phyloP scores from a whole-genome alignment of 2,329 filamentous ascomycete genomes.

The Pseudopithomyces chartarum region DNA sequence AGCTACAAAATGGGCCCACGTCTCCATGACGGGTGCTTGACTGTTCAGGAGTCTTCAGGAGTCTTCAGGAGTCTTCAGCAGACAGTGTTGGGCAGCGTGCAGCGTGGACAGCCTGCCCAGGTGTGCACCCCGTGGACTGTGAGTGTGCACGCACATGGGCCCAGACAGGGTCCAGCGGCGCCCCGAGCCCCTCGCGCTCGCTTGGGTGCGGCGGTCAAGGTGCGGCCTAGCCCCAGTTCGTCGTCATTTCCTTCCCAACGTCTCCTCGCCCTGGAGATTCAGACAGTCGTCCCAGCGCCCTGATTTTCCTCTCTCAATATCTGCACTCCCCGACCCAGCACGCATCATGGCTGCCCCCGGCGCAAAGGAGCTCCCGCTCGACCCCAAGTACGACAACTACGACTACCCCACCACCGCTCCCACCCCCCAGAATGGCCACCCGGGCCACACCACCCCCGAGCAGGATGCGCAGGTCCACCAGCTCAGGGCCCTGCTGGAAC shows the following conservation, averaged over 20 bases:
- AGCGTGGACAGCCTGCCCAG: too few relatives aligned
- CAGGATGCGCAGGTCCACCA: slow-evolving; percentile 91
- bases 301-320: background rate
- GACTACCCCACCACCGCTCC: slow-evolving; percentile 85
- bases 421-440: slow-evolving; percentile 74
- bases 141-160: slow-evolving; percentile 3
- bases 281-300: background rate
- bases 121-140: too few relatives aligned
- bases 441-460: slow-evolving; percentile 81
- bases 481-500: slow-evolving; percentile 83
- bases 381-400: slow-evolving; percentile 95
- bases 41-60: slow-evolving; percentile 3
- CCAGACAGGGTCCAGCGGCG: background rate
- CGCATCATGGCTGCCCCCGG: slow-evolving; percentile 38
- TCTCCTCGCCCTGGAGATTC: slow-evolving; percentile 3
- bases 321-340: background rate
- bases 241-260: slow-evolving; percentile 30
- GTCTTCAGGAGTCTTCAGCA: too few relatives aligned
- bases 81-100: too few relatives aligned
- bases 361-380: slow-evolving; percentile 55
- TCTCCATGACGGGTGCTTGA: slow-evolving; percentile 23
- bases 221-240: slow-evolving; percentile 30
- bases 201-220: slow-evolving; percentile 29
- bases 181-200: slow-evolving; percentile 14
- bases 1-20: slow-evolving; percentile 31